Evolutionary conservation across 306 rosid species (phyloP).

Genomic region (Cicer pinnatifidum): DNA sequence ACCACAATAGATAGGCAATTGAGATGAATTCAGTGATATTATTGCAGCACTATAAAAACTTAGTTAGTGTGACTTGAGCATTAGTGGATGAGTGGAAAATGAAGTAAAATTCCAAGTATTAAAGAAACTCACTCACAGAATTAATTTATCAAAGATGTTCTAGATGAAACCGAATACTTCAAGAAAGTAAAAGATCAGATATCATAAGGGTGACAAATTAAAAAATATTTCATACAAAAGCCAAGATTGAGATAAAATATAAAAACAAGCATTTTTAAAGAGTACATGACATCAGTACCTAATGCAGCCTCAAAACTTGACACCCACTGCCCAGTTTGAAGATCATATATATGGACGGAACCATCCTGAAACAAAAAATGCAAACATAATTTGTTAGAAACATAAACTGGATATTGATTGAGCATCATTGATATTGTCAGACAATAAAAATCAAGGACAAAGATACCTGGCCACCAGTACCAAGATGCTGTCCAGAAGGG

Average conservation of each 20-base stretch:
- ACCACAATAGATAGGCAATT: constrained; percentile 26
- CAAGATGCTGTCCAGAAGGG: constrained; percentile 83
- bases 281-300: constrained; percentile 59
- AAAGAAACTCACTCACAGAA: constrained; percentile 24
- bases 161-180: background rate
- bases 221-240: constrained; percentile 32
- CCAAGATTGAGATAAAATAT: constrained; percentile 33
- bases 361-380: constrained; percentile 71
- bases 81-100: constrained; percentile 7
- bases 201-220: constrained; percentile 1
- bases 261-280: constrained; percentile 29
- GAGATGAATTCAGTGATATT: constrained; percentile 24
- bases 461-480: constrained; percentile 96
- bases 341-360: constrained; percentile 82
- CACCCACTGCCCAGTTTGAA: constrained; percentile 94
- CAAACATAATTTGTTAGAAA: constrained; percentile 8
- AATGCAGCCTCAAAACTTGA: constrained; percentile 84
- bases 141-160: constrained; percentile 5
- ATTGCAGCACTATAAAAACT: constrained; percentile 3
- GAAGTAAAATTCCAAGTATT: constrained; percentile 15
- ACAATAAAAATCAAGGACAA: constrained; percentile 39
- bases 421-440: constrained; percentile 26
- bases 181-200: constrained; percentile 32
- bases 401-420: constrained; percentile 19
- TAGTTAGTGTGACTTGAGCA: constrained; percentile 19